Evolutionary conservation across 768 basidiomycete species (phyloP), one percentile per base, ranked within the genome.

Genomic region (Lactarius tabidus): DNA sequence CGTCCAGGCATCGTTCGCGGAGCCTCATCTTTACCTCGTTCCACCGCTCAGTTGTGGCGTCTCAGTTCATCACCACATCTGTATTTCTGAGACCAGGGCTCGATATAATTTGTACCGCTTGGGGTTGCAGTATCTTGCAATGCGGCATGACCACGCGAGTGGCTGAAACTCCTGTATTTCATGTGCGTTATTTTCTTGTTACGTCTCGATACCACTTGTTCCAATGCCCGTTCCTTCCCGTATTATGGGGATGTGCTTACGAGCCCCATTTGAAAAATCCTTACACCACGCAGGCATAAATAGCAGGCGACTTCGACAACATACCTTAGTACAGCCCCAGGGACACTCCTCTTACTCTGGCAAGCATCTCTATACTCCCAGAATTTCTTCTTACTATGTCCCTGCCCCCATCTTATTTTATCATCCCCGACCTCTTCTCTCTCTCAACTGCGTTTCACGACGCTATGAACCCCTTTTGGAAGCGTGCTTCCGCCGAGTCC

Each of bases 371-470:
- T 45, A 35, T 26, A 55, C 12, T 54, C 14, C 20, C 45, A 33
- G 35, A 54, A 15, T 20, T 61, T 51, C 45, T 29, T 36, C 52
- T 61, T 26, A 35, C 39, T 17, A 70, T 70, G 69, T 20, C 45
- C 18, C 31, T 52, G 18, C 38, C 66, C 18, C 62, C 60, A 56
- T 69, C 64, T 18, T 55, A 61, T 51, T 82, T 85, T 72, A 66
- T 77, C 61, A 81, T 89, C 67, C 86, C 86, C 28, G 82, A 87
- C 73, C 79, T 88, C 57, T 75, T 83, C 48, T 73, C 79, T 28
- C 84, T 82, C 59, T 70, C 69, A 26, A 63, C 58, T 26, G 70
- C 73, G 29, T 79, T 82, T 59, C 72, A 81, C 65, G 80, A 81
- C 51, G 78, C 76, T 12, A 82, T 79, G 39, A 88, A 86, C 72